Evolutionary conservation across 345 rosid genomes (phyloP).

Genomic region (Salix brachista): DNA sequence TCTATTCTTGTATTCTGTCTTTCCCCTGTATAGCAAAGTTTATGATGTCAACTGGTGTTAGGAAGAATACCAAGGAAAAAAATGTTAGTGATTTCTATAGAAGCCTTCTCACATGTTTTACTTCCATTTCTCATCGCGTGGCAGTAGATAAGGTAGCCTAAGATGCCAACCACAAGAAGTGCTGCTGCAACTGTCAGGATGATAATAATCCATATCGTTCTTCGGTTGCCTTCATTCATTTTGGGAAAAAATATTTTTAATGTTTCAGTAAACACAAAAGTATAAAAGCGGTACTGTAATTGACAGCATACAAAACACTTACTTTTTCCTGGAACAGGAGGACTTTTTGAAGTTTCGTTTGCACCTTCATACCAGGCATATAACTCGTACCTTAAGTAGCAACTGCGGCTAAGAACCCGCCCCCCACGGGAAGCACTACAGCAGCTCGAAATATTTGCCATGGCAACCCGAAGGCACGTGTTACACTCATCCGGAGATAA

Average conservation of each 20-base stretch:
- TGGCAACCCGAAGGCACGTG: conserved; percentile 33
- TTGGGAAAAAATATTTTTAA: neutral
- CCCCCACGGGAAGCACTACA: conserved; percentile 31
- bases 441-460: conserved; percentile 16
- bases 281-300: neutral
- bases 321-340: conserved; percentile 8
- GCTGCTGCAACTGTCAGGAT: neutral
- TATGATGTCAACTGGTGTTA: neutral
- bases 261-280: neutral
- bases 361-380: conserved; percentile 31
- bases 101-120: neutral
- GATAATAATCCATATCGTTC: neutral
- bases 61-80: neutral
- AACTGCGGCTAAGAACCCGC: conserved; percentile 36
- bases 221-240: neutral
- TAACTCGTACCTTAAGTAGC: conserved; percentile 42
- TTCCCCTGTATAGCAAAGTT: neutral
- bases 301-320: neutral
- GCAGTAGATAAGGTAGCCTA: neutral
- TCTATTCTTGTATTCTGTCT: neutral
- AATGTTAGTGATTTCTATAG: neutral
- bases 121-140: neutral
- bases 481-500: conserved; percentile 28
- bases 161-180: neutral
- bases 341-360: neutral